phyloP scores from a whole-genome alignment of 2,329 filamentous ascomycete species.

The Sclerotinia borealis region DNA sequence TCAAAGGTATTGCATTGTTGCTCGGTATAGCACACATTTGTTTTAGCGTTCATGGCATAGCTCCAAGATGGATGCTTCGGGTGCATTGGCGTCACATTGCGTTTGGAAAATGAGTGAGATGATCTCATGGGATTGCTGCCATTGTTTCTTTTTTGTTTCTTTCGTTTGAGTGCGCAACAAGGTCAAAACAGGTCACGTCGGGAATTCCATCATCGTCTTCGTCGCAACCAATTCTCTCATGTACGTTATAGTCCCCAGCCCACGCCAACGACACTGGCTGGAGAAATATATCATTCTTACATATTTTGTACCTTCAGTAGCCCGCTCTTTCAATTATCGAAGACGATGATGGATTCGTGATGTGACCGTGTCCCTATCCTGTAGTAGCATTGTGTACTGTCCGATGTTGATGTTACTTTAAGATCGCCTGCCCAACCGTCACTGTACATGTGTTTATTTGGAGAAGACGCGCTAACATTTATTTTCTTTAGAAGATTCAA shows the following conservation, averaged over 20 bases:
- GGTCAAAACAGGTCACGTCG: slow-evolving; percentile 34
- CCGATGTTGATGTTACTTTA: slow-evolving; percentile 38
- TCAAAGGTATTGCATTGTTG: slow-evolving; percentile 29
- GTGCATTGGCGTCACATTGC: slow-evolving; percentile 32
- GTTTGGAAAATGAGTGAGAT: slow-evolving; percentile 25
- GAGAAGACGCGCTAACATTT: slow-evolving; percentile 20
- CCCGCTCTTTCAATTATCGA: slow-evolving; percentile 34
- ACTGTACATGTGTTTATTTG: not conserved
- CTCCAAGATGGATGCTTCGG: slow-evolving; percentile 34
- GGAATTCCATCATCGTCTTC: slow-evolving; percentile 69
- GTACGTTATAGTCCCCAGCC: slow-evolving; percentile 56
- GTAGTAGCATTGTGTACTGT: slow-evolving; percentile 18
- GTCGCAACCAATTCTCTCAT: slow-evolving; percentile 44
- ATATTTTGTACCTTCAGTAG: slow-evolving; percentile 36
- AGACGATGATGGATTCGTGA: slow-evolving; percentile 59
- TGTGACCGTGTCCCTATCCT: slow-evolving; percentile 35
- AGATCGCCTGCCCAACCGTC: slow-evolving; percentile 6
- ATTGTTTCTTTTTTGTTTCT: slow-evolving; percentile 24
- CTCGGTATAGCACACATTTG: slow-evolving; percentile 33
- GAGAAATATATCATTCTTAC: slow-evolving; percentile 46
- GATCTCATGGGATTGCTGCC: slow-evolving; percentile 25
- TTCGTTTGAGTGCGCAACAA: slow-evolving; percentile 23
- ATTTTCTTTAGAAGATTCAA: slow-evolving; percentile 46
- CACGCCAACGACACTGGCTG: slow-evolving; percentile 35
- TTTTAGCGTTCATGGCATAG: slow-evolving; percentile 44